Base-by-base conservation (phyloP, 2,329 filamentous ascomycete genomes). In the Phaeophleospora eucalypticola region DNA sequence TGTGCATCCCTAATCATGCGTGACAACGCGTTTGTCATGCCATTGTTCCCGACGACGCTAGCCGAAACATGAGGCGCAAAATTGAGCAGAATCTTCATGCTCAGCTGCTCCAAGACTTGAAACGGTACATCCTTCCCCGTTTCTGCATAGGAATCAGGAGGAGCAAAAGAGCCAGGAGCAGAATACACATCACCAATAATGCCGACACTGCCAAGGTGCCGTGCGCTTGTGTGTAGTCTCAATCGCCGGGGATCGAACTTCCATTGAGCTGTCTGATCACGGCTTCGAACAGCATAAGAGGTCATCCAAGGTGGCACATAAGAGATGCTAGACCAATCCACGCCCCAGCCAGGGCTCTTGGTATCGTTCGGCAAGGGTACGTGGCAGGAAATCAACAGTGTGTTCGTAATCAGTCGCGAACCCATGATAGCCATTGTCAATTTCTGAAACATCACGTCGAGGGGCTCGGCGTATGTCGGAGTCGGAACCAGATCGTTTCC, bases 401-500 rank as follows among this genome's bases (percentile, higher is more conserved):
- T 7, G 32, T 42, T 35, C 24, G 2, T 33, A 7, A 7, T 12
- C 21, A n/a, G 24, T 10, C 20, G 20, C 8, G 40, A 42, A 16
- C 40, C 14, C 20, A 42, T 6, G n/a, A 42, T 43, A 16, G 24
- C 29, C n/a, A 7, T 19, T 4, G 24, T 34, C 3, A 43, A 16
- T 4, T 17, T n/a, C 8, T 6, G n/a, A 9, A 35, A n/a, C 14
- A 21, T n/a, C n/a, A 35, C 24, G 3, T 20, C 16, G 4, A 14
- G 8, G 3, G 15, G 6, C 4, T 36, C 29, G 4, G 16, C 12
- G 16, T 43, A 43, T 3, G 41, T 20, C 21, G 29, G 41, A 12
- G 16, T 24, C 16, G 41, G 41, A 4, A 43, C 15, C n/a, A 43
- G 41, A n/a, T 43, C 41, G 9, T 18, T 18, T 2, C 41, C 29